Base-by-base conservation (phyloP, 352 stramenopile genomes). In the Albugo laibachii region DNA sequence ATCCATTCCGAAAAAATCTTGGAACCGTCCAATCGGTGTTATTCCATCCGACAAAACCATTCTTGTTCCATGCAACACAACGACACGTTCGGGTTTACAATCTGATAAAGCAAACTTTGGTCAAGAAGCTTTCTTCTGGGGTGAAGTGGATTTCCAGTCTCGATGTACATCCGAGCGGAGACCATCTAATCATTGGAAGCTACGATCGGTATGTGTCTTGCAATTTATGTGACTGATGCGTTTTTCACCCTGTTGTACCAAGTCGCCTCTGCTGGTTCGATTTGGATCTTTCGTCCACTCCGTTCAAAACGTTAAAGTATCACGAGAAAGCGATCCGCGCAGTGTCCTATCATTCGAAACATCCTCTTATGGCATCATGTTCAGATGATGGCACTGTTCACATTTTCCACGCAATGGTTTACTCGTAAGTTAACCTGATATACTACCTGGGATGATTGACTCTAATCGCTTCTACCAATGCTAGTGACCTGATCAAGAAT, bases 341-440 rank as follows among this genome's bases (percentile, higher is more conserved):
- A 11, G 92, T 97, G 12, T 72, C 76, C 24, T 99, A 92, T 60
- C 92, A 97, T 63, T 59, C 62, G 49, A 88, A 88, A 63, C 98
- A 99, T 60, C 96, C 96, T 39, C 81, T 99, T 31, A 98, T 99
- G 89, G 95, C 95, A 14, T 98, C 94, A 34, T 91, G 88, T 19
- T 96, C 92, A 16, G 96, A 99, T 56, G 95, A 99, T 61, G 96
- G 95, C 50, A 89, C 74, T 41, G 92, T 99, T 55, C 94, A 99
- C 67, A 93, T 99, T 37, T 99, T 99, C 74, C 96, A 99, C 61
- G 83, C 89, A 24, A 98, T 96, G 78, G 94, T 99, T 15, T 99
- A 98, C 73, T 96, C 79, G 76, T 89, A 86, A 70, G 76, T 84
- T 16, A 11, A 19, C n/a, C 1, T 50, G 11, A 49, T 19, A 37